These are phyloP conservation scores for Poa pratensis DNA, from an alignment of 176 grass and related monocot species.

Conservation along the genomic window DNA sequence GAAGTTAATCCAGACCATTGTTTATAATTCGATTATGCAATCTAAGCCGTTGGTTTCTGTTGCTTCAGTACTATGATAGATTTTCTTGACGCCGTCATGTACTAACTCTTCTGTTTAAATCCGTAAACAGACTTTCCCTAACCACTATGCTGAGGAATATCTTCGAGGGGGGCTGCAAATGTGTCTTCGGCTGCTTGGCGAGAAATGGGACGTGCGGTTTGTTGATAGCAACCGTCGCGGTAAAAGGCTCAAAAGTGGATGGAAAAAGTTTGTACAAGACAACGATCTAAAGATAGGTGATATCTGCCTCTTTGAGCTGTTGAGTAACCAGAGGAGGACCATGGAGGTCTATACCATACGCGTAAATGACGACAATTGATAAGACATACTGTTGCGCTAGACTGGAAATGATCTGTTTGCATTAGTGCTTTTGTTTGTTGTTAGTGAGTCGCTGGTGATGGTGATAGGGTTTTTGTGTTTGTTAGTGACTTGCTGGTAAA, in stretches of 20 bases:
- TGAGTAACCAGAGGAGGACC: background rate
- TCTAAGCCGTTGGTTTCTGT: background rate
- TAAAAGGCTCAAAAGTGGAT: background rate
- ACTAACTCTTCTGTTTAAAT: background rate
- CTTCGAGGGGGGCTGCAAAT: background rate
- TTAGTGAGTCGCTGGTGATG: background rate
- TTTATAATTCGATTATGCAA: background rate
- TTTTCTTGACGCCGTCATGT: background rate
- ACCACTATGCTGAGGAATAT: background rate
- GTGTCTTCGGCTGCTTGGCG: background rate
- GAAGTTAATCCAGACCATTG: background rate
- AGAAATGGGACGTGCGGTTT: background rate
- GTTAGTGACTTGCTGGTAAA: background rate
- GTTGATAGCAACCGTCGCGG: too few species aligned
- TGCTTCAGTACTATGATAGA: background rate
- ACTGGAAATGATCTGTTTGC: background rate
- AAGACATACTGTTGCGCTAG: too few species aligned
- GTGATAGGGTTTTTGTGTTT: background rate
- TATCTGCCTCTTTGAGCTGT: slow-evolving; percentile 24
- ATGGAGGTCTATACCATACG: slow-evolving; percentile 13
- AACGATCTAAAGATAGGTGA: slow-evolving; percentile 4
- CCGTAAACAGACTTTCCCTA: background rate
- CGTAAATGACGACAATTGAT: background rate
- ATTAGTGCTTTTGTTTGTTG: background rate
- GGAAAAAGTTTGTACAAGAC: background rate